These are phyloP conservation scores for Hylodesmum podocarpum DNA, from an alignment of 306 rosid species.

Conservation along the genomic window DNA sequence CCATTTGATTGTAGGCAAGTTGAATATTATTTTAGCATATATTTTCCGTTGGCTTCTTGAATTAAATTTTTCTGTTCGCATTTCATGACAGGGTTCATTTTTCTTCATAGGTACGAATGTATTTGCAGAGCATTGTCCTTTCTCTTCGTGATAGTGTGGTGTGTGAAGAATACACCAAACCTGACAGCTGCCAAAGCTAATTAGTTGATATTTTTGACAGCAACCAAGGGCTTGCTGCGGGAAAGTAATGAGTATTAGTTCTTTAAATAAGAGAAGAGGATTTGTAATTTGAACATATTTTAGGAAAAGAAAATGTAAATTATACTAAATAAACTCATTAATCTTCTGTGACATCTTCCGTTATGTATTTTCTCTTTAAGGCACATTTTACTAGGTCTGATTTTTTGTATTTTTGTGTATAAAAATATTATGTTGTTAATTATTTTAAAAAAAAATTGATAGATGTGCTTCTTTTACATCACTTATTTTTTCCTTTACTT, in stretches of 20 bases:
- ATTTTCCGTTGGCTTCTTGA: background rate
- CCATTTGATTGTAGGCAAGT: background rate
- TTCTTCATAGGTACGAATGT: background rate
- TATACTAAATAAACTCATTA: background rate
- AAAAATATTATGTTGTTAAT: background rate
- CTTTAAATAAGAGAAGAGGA: background rate
- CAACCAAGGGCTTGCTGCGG: background rate
- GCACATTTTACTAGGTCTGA: background rate
- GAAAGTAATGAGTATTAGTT: background rate
- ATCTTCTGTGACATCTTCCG: background rate
- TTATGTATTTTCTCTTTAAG: background rate
- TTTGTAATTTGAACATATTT: background rate
- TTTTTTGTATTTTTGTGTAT: background rate
- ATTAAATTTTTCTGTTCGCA: background rate
- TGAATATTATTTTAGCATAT: background rate
- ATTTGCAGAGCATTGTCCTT: background rate
- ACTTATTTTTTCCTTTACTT: too few relatives aligned
- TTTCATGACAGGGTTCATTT: background rate
- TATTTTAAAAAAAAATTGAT: background rate
- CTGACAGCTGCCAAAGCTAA: background rate
- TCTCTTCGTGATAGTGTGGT: background rate
- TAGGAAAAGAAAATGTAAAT: background rate
- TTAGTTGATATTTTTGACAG: background rate
- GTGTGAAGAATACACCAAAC: slow-evolving; percentile 8
- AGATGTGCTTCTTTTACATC: background rate